phyloP scores from a whole-genome alignment of 164 flowering plant genomes.

The Vitis rotundifolia region DNA sequence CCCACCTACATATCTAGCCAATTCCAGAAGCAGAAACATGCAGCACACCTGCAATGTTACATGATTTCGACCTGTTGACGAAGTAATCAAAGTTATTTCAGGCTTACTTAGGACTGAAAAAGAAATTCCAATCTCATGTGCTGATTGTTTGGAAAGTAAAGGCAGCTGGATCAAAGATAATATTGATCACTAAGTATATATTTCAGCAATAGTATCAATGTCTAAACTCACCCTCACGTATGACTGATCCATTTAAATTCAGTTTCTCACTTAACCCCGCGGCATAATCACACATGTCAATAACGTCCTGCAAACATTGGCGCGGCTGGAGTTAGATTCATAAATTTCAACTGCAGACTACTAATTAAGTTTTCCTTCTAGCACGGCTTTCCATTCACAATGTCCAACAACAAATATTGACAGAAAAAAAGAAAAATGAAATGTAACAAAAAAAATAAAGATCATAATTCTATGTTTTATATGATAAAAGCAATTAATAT shows the following conservation, averaged over 20 bases:
- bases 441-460: too few relatives aligned
- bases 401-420: too few relatives aligned
- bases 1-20: background rate
- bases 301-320: constrained; percentile 55
- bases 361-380: too few relatives aligned
- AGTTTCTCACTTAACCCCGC: constrained; percentile 83
- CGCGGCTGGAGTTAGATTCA: too few relatives aligned
- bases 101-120: too few relatives aligned
- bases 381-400: too few relatives aligned
- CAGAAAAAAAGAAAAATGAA: too few relatives aligned
- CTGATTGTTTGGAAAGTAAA: background rate
- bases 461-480: too few relatives aligned
- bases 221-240: constrained; percentile 77
- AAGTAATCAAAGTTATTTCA: background rate
- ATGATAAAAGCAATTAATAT: too few relatives aligned
- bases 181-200: too few relatives aligned
- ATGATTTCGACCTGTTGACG: constrained; percentile 87
- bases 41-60: constrained; percentile 88
- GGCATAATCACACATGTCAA: constrained; percentile 84
- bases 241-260: constrained; percentile 64
- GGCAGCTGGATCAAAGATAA: background rate
- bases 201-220: background rate
- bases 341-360: too few relatives aligned
- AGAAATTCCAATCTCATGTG: background rate
- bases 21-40: constrained; percentile 12